phyloP scores from a whole-genome alignment of 345 rosid species.

The Hypericum androsaemum region DNA sequence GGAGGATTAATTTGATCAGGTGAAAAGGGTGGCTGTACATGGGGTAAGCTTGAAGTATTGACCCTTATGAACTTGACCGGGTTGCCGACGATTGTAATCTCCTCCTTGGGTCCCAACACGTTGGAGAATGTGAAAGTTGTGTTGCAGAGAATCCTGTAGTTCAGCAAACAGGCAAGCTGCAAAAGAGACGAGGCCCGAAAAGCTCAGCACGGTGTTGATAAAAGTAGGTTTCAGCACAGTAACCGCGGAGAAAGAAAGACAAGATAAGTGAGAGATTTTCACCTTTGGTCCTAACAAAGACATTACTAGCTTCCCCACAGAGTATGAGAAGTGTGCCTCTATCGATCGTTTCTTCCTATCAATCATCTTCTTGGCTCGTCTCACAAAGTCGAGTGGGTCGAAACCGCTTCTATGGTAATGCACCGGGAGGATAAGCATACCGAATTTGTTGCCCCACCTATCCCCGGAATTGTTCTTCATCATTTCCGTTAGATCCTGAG shows the following conservation, averaged over 20 bases:
- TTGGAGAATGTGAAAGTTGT: constrained; percentile 48
- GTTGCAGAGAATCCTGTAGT: constrained; percentile 40
- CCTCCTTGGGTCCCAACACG: constrained; percentile 42
- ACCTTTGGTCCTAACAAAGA: constrained; percentile 39
- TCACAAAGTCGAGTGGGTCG: constrained; percentile 33
- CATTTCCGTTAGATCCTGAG: constrained; percentile 33
- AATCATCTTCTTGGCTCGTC: constrained; percentile 39
- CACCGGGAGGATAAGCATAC: constrained; percentile 38
- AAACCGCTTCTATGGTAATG: constrained; percentile 18
- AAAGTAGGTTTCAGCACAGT: no score
- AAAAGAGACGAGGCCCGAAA: neutral
- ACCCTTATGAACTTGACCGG: constrained; percentile 36
- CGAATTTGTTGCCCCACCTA: constrained; percentile 53
- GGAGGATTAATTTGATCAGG: no score
- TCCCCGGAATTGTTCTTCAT: constrained; percentile 19
- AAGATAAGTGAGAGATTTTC: neutral
- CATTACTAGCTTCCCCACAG: constrained; percentile 30
- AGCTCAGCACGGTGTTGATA: no score
- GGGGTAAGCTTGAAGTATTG: constrained; percentile 34
- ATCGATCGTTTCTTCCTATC: constrained; percentile 39
- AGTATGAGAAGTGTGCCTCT: constrained; percentile 47
- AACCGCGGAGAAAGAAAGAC: neutral
- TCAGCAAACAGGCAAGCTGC: constrained; percentile 36
- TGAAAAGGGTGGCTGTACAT: constrained; percentile 18
- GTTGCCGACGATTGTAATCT: constrained; percentile 33